Base-by-base conservation (phyloP, 2,329 filamentous ascomycete genomes). In the Xylariales sp. region DNA sequence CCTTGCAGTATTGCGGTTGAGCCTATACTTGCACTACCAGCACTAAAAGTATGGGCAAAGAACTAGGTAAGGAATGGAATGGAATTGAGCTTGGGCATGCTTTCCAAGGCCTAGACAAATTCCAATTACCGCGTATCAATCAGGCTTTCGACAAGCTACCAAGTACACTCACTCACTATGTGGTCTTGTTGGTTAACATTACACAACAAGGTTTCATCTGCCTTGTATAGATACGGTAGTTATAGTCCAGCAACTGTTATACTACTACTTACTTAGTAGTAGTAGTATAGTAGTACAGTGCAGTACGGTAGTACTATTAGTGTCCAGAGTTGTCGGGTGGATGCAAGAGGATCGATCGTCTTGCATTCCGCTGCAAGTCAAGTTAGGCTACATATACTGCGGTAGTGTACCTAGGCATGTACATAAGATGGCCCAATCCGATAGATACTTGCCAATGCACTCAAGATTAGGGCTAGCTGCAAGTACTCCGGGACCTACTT, bases 361-460 rank as follows among this genome's bases (percentile, higher is more conserved):
- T 71, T 72, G 65, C 64, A 70, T 70, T 66, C 68, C 53, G 32
- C 62, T 65, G 56, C 66, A 46, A 60, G 68, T 54, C 66, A 50
- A 55, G 67, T 23, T 54, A 36, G 57, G 67, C 23, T 54, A 36
- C 45, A 59, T 48, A n/a, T 54, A 60, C 48, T 53, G 12, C 62
- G 18, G 48, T 28, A n/a, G 50, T 62, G 57, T 56, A 45, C 39
- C 18, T 61, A 65, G 16, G 54, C 23, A 45, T 49, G 18, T 41
- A 50, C 18, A 18, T 49, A n/a, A 52, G 30, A 39, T 49, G 32
- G 30, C 18, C 56, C 5, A 43, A 41, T 23, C 50, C 48, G 54
- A 43, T 36, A 52, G 53, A 41, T 48, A 64, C 64, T 43, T 57
- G 49, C 36, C n/a, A 36, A 49, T 56, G 23, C n/a, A 36, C 54